Base-by-base conservation (phyloP, 1,139 yeast genomes). In the Sugiyamaella japonica region DNA sequence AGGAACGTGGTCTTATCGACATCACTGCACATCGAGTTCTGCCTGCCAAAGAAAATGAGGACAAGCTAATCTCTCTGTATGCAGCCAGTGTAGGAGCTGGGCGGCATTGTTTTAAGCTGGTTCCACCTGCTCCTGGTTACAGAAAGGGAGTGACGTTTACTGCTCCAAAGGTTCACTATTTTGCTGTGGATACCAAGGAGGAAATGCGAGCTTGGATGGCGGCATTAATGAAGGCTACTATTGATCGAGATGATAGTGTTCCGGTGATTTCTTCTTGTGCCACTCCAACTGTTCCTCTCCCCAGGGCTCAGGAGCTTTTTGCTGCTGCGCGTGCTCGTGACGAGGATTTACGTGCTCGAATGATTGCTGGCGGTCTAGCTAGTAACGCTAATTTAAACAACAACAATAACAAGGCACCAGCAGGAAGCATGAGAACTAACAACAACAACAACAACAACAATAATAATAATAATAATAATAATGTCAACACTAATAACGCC, bases 121-220 rank as follows among this genome's bases (percentile, higher is more conserved):
- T 91, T 1, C 99, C 99, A 4, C 99, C 99, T 0, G 97, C 96
- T 0, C 99, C 99, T 0, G 99, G 99, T 0, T 88, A 93, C 59
- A 85, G 86, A 62, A 93, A 91, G 71, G 98, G 98, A 0, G 81
- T 93, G 55, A 91, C 97, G 0, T 95, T 95, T 69, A 95, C 99
- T 0, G 97, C 91, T 63, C 99, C 97, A 34, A 89, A 90, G 63
- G 88, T 91, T 2, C 99, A 93, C 66, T 93, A 86, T 70, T 95
- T 93, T 77, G 97, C 98, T 0, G 97, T 91, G 37, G 98, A 93
- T 55, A 80, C 89, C 0, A 82, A 79, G 56, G 96, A 89, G 50
- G 98, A 91, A 59, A 87, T 93, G 96, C 79, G 97, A 66, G 82
- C 81, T 1, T 93, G 99, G 99, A 84, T 91, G 82, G 88, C 91